Evolutionary conservation across 2,329 filamentous ascomycete species (phyloP).

Genomic region (Penicillium sp.): DNA sequence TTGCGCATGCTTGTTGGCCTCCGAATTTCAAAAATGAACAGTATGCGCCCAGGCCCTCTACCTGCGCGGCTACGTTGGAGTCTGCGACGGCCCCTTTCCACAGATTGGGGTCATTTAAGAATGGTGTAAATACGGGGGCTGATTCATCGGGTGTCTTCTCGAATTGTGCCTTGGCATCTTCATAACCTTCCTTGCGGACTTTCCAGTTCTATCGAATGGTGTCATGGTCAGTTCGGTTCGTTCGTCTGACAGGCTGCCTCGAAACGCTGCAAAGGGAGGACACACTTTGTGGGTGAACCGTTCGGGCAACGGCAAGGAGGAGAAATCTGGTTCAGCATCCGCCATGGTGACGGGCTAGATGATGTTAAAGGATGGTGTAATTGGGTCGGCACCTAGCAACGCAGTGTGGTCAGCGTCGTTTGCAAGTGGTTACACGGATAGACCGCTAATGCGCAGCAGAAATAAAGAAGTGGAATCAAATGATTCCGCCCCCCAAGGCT

Average conservation of each 20-base stretch:
- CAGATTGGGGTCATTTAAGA: constrained; percentile 76
- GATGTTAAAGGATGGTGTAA: constrained; percentile 1
- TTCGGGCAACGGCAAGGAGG: constrained; percentile 43
- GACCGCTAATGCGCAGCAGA: not conserved
- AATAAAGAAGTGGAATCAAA: not conserved
- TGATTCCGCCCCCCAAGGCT: not conserved
- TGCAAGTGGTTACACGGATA: not conserved
- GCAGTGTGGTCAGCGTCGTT: constrained; percentile 4
- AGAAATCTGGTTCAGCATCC: constrained; percentile 45
- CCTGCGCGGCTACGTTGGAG: constrained; percentile 94
- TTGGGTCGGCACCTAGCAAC: not conserved
- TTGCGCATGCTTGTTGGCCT: constrained; percentile 72
- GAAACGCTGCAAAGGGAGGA: not conserved
- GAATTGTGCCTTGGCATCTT: constrained; percentile 86
- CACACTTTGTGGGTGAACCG: constrained; percentile 46
- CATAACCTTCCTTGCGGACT: constrained; percentile 90
- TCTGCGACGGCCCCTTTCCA: constrained; percentile 94
- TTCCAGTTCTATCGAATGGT: constrained; percentile 72
- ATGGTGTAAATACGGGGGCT: constrained; percentile 82
- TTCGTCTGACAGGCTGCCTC: not conserved
- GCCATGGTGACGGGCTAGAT: constrained; percentile 34
- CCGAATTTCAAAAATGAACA: constrained; percentile 92
- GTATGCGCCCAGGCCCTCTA: constrained; percentile 83
- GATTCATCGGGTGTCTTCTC: constrained; percentile 79
- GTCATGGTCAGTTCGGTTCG: constrained; percentile 20